Evolutionary conservation across 202 grass and related monocot species (phyloP).

Genomic region (Alloteropsis angusta): DNA sequence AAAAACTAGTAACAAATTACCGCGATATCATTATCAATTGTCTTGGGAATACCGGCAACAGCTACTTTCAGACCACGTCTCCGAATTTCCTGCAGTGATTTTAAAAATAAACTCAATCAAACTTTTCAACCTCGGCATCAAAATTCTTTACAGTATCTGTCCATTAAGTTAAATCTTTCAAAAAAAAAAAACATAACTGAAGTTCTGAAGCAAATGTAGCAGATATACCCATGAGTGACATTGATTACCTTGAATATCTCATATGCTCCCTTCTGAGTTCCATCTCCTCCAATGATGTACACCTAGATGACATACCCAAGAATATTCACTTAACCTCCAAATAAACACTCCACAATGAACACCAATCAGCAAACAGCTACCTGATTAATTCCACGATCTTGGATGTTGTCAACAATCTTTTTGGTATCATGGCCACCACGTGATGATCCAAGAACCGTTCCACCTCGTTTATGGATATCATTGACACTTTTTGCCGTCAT

Average conservation of each 20-base stretch:
- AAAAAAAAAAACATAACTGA: neutral
- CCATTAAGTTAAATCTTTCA: neutral
- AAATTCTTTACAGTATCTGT: neutral
- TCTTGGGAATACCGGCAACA: constrained; percentile 87
- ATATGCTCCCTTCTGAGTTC: constrained; percentile 89
- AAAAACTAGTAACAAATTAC: constrained; percentile 28
- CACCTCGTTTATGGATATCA: constrained; percentile 90
- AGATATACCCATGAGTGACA: neutral
- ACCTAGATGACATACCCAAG: constrained; percentile 38
- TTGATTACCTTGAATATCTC: constrained; percentile 80
- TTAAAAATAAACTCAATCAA: neutral
- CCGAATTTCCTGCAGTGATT: constrained; percentile 60
- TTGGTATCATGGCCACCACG: constrained; percentile 84
- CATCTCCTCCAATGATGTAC: constrained; percentile 92
- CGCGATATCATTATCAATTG: constrained; percentile 97
- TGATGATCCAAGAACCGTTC: constrained; percentile 90
- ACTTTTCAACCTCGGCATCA: neutral
- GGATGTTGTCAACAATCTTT: constrained; percentile 94
- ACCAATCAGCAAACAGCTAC: constrained; percentile 28
- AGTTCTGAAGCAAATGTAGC: neutral
- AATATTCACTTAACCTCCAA: neutral
- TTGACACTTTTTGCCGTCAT: constrained; percentile 85
- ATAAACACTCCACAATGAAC: neutral
- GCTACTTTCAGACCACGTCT: constrained; percentile 71
- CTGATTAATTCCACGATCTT: constrained; percentile 93